phyloP scores from a whole-genome alignment of 352 stramenopile genomes.

The Pythium aristosporum region DNA sequence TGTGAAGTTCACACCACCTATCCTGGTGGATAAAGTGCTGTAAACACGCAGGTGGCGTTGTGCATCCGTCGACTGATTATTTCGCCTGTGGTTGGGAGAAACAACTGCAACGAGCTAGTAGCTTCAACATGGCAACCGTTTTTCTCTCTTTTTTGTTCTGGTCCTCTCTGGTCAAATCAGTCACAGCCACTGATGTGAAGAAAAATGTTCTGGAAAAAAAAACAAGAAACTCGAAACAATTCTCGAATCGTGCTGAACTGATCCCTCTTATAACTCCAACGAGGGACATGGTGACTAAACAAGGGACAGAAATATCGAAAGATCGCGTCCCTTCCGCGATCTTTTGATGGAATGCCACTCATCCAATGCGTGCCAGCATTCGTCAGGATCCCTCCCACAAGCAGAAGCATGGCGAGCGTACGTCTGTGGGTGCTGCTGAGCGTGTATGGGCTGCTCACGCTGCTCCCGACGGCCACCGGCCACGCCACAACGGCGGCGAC shows the following conservation, averaged over 20 bases:
- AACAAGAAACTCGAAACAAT: too few relatives aligned
- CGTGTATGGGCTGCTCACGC: background rate
- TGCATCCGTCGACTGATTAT: too few relatives aligned
- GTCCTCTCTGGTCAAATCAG: background rate
- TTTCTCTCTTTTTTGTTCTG: too few relatives aligned
- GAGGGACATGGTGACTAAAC: background rate
- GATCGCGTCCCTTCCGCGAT: conserved; percentile 12
- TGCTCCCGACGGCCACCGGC: background rate
- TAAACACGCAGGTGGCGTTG: too few relatives aligned
- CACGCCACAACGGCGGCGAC: background rate
- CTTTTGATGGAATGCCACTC: conserved; percentile 1
- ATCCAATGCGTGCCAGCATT: background rate
- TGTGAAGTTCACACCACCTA: too few relatives aligned
- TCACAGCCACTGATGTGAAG: background rate
- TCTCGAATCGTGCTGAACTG: background rate
- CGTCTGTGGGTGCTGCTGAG: background rate
- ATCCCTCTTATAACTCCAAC: background rate
- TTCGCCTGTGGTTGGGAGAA: too few relatives aligned
- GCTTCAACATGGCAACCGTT: background rate
- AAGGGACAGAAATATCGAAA: conserved; percentile 21
- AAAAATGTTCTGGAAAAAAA: background rate
- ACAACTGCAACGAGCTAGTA: background rate
- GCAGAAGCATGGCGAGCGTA: background rate
- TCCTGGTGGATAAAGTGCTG: too few relatives aligned
- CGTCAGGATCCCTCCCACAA: background rate